Percentiles rank a stretch among this genome's conserved stretches.
These are phyloP conservation scores for Glycine latifolia DNA, from an alignment of 306 rosid species.

Conservation along the genomic window DNA sequence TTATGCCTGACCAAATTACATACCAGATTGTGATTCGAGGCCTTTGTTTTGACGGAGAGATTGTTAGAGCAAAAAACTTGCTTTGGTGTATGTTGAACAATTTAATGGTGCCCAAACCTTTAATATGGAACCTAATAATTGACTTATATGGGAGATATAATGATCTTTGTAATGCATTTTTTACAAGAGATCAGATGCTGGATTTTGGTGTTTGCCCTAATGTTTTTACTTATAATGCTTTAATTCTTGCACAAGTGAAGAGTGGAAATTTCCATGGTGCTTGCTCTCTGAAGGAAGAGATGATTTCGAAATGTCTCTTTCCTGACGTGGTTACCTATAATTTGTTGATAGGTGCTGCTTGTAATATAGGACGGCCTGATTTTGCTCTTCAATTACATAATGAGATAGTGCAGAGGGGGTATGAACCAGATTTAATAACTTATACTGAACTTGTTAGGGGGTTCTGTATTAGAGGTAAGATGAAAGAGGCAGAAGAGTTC, in stretches of 20 bases:
- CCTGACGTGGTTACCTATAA: slow-evolving; percentile 88
- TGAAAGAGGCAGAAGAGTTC: slow-evolving; percentile 75
- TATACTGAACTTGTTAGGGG: slow-evolving; percentile 77
- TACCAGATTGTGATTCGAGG: slow-evolving; percentile 73
- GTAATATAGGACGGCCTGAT: slow-evolving; percentile 52
- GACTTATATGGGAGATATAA: slow-evolving; percentile 71
- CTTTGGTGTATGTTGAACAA: slow-evolving; percentile 65
- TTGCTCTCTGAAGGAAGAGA: slow-evolving; percentile 70
- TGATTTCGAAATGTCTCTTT: slow-evolving; percentile 58
- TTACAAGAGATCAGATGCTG: slow-evolving; percentile 71
- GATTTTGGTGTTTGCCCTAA: slow-evolving; percentile 70
- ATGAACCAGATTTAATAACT: slow-evolving; percentile 74
- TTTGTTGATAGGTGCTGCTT: slow-evolving; percentile 78
- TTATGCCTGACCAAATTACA: slow-evolving; percentile 70
- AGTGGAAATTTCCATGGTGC: slow-evolving; percentile 63
- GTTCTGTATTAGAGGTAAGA: slow-evolving; percentile 60
- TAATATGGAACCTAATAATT: slow-evolving; percentile 74
- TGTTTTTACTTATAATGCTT: slow-evolving; percentile 82
- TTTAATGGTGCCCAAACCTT: slow-evolving; percentile 66
- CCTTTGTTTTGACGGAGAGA: slow-evolving; percentile 67
- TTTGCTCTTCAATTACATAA: slow-evolving; percentile 55
- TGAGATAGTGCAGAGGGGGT: slow-evolving; percentile 71
- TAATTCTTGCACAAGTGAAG: slow-evolving; percentile 72
- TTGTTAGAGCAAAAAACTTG: slow-evolving; percentile 62
- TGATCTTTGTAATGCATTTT: slow-evolving; percentile 62